Evolutionary conservation across 2,329 filamentous ascomycete species (phyloP).

Genomic region (Claviceps maximensis): DNA sequence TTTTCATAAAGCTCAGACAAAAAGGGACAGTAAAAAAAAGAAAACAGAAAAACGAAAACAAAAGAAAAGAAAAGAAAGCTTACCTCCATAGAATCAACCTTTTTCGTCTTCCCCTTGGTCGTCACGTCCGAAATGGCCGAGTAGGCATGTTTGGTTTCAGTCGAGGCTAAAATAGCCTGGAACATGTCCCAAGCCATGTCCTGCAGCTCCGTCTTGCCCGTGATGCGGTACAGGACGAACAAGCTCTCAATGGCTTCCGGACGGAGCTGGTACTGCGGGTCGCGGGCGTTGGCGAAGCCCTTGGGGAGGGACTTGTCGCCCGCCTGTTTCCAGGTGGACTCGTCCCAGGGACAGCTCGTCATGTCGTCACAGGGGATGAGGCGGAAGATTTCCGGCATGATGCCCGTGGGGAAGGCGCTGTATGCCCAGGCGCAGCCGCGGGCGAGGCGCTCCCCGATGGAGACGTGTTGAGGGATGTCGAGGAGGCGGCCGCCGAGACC

Average conservation of each 20-base stretch:
- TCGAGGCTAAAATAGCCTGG: conserved; percentile 29
- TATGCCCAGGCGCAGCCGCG: conserved; percentile 47
- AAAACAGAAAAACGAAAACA: no score
- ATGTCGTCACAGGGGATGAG: conserved; percentile 30
- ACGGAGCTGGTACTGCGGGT: conserved; percentile 35
- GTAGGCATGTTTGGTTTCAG: conserved; percentile 33
- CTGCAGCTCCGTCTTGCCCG: conserved; percentile 31
- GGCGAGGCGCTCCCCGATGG: conserved; percentile 34
- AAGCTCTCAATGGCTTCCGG: conserved; percentile 68
- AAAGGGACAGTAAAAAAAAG: no score
- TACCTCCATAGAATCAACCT: conserved; percentile 47
- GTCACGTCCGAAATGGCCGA: conserved; percentile 33
- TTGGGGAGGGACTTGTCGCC: conserved; percentile 22
- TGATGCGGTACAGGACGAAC: conserved; percentile 58
- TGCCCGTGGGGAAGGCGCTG: conserved; percentile 35
- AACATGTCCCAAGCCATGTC: conserved; percentile 43
- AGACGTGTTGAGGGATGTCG: conserved; percentile 31
- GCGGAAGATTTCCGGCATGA: conserved; percentile 45
- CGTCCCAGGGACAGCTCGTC: conserved; percentile 20
- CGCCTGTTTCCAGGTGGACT: conserved; percentile 13
- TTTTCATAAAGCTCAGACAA: no score
- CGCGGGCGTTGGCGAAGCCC: conserved; percentile 48
- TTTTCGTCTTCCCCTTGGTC: conserved; percentile 17
- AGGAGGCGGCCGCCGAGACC: conserved; percentile 51
- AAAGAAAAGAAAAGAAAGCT: no score